phyloP scores from a whole-genome alignment of 108 stramenopile genomes.

The Stephanodiscus triporus region DNA sequence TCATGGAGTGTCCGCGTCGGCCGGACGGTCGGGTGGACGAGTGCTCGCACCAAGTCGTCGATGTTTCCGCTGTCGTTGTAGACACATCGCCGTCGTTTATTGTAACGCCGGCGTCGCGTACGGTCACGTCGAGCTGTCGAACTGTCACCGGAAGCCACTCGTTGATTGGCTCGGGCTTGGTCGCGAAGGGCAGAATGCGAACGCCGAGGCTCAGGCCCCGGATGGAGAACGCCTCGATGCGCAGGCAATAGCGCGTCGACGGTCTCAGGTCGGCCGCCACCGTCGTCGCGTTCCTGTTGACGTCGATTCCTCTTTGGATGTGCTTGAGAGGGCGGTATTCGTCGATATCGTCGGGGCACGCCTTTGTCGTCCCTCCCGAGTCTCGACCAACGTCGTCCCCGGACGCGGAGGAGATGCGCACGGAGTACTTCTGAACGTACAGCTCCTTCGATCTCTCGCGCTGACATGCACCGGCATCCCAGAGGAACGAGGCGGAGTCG shows the following conservation, averaged over 20 bases:
- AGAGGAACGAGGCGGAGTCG: slow-evolving; percentile 3
- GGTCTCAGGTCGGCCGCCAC: neutral
- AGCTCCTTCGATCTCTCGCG: slow-evolving; percentile 2
- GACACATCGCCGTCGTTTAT: neutral
- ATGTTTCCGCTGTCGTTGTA: neutral
- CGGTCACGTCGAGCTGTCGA: slow-evolving; percentile 2
- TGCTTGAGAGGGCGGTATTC: neutral
- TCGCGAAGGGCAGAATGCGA: neutral
- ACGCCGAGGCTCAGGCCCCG: slow-evolving; percentile 3
- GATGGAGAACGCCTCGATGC: slow-evolving; percentile 12
- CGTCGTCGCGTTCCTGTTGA: slow-evolving; percentile 11
- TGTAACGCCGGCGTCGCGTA: neutral
- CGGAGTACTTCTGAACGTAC: slow-evolving; percentile 14
- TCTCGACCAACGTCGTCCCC: neutral
- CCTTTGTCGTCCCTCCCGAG: neutral
- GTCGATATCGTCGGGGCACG: neutral
- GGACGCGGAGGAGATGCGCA: neutral
- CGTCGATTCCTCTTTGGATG: neutral
- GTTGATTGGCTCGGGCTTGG: slow-evolving; percentile 12
- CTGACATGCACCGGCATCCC: slow-evolving; percentile 10
- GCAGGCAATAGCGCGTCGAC: slow-evolving; percentile 9
- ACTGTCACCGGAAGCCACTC: slow-evolving; percentile 20
- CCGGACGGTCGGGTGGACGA: slow-evolving; percentile 21
- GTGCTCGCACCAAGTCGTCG: slow-evolving; percentile 28
- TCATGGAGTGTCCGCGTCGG: slow-evolving; percentile 39